phyloP scores from a whole-genome alignment of 2,329 filamentous ascomycete species.

The Blastomyces percursus region DNA sequence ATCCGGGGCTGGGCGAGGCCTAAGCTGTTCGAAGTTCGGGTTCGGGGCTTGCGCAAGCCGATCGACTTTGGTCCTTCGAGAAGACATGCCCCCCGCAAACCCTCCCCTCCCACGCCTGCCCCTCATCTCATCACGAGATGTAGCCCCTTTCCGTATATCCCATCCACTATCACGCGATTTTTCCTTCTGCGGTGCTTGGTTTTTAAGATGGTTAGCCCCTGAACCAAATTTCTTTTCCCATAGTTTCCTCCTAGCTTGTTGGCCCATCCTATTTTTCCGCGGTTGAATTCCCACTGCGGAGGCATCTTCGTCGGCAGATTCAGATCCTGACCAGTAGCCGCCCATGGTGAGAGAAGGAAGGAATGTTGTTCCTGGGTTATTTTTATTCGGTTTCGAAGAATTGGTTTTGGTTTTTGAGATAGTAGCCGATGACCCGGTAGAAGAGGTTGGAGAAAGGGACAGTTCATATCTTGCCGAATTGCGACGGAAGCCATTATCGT shows the following conservation, averaged over 20 bases:
- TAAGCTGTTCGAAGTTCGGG: not conserved
- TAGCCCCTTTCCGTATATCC: constrained; percentile 50
- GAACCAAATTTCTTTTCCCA: constrained; percentile 53
- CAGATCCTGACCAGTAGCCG: constrained; percentile 53
- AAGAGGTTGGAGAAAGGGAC: constrained; percentile 28
- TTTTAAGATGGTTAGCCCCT: constrained; percentile 48
- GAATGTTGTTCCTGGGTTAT: constrained; percentile 40
- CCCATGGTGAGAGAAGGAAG: constrained; percentile 51
- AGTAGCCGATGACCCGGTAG: constrained; percentile 20
- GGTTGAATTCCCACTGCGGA: constrained; percentile 23
- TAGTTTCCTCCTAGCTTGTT: constrained; percentile 49
- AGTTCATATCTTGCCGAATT: constrained; percentile 14
- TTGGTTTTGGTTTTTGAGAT: constrained; percentile 21
- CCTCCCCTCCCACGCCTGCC: constrained; percentile 19
- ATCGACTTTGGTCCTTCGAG: not conserved
- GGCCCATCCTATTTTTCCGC: constrained; percentile 52
- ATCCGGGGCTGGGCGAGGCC: constrained; percentile 27
- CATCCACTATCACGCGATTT: constrained; percentile 42
- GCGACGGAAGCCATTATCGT: constrained; percentile 16
- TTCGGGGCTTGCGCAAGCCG: not conserved
- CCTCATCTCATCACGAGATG: constrained; percentile 18
- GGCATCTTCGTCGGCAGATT: constrained; percentile 43
- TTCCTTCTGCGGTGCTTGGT: constrained; percentile 26
- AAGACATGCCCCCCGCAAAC: constrained; percentile 7
- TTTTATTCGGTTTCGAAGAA: constrained; percentile 15